Conservation (phyloP, 78 protist species). For the slime mould (Dictyostelium discoideum) region dicty_2.7 NC_007091.3:4340501-4341000, state of each 20-base stretch:
- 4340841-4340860: no score
- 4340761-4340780: background rate
- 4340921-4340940: background rate
- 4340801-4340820: background rate
- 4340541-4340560: no score
- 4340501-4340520: no score
- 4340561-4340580: no score
- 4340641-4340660: background rate
- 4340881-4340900: no score
- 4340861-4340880: no score
- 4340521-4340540: no score
- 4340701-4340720: background rate
- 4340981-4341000: background rate
- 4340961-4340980: background rate
- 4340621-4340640: no score
- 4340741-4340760: background rate
- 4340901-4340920: background rate
- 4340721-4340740: background rate
- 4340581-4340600: no score
- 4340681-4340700: background rate
- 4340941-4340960: background rate
- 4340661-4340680: no score
- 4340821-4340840: no score
- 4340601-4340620: no score
- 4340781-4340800: background rate